A percentile compares a stretch with the other conserved stretches of the same genome.
phyloP scores from a whole-genome alignment of 352 stramenopile species.

The Aphanomyces euteiches region DNA sequence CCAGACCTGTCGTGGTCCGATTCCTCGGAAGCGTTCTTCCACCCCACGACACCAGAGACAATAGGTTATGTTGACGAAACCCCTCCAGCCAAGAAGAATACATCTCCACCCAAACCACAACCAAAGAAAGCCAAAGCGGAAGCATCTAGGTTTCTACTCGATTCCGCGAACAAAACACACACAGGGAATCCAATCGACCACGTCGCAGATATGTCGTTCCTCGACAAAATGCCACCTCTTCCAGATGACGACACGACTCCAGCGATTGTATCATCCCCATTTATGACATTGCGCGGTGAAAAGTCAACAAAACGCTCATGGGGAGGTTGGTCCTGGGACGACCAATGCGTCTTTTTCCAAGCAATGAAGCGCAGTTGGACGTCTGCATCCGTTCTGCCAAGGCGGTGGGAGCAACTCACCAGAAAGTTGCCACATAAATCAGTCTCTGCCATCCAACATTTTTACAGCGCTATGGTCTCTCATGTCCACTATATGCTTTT shows the following conservation, averaged over 20 bases:
- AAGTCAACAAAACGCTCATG: neutral
- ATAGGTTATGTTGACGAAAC: neutral
- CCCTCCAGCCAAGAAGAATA: slow-evolving; percentile 2
- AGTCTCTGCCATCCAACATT: neutral
- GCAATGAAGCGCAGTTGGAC: slow-evolving; percentile 18
- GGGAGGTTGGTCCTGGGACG: slow-evolving; percentile 14
- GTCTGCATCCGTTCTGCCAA: neutral
- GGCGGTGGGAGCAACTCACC: slow-evolving; percentile 20
- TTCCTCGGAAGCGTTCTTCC: neutral
- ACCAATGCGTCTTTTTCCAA: slow-evolving; percentile 17
- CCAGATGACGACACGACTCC: neutral
- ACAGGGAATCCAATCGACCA: neutral
- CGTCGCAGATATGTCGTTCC: neutral
- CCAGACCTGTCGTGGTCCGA: slow-evolving; percentile 7
- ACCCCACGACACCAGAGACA: neutral
- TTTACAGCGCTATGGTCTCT: slow-evolving; percentile 8
- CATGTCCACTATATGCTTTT: neutral
- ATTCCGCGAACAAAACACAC: neutral
- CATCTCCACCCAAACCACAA: neutral
- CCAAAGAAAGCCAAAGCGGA: slow-evolving; percentile 2
- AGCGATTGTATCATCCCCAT: neutral
- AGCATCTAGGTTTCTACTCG: neutral
- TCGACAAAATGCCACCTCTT: neutral
- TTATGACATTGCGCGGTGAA: neutral
- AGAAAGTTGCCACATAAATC: slow-evolving; percentile 5